phyloP scores from a whole-genome alignment of 805 yeast genomes.

The Saccharomycopsis oosterbeekiorum region DNA sequence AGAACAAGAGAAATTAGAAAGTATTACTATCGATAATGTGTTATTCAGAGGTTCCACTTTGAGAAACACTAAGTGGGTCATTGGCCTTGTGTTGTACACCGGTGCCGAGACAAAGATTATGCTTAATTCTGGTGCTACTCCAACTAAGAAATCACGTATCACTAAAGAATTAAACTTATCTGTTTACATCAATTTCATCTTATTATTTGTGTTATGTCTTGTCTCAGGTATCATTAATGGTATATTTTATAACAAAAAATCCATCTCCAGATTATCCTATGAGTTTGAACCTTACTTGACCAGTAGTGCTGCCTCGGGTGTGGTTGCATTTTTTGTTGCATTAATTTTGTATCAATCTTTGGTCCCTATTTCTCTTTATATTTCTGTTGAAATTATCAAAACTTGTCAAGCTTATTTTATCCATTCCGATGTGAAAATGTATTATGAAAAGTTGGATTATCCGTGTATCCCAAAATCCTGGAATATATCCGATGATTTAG shows the following conservation, averaged over 20 bases:
- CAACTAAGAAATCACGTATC: constrained; percentile 59
- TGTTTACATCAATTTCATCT: constrained; percentile 51
- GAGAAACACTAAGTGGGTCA: constrained; percentile 67
- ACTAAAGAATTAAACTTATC: constrained; percentile 57
- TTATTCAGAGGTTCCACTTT: constrained; percentile 64
- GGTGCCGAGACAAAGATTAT: constrained; percentile 70
- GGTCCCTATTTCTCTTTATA: constrained; percentile 73
- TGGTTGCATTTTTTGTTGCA: constrained; percentile 60
- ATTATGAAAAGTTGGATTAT: constrained; percentile 56
- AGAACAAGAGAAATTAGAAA: constrained; percentile 32
- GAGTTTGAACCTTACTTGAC: constrained; percentile 55
- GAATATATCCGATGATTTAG: constrained; percentile 77
- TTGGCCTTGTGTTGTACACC: constrained; percentile 67
- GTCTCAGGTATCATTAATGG: constrained; percentile 67
- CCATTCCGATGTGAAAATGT: constrained; percentile 59
- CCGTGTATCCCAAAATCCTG: constrained; percentile 77
- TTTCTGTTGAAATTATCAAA: constrained; percentile 70
- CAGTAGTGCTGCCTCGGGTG: constrained; percentile 53
- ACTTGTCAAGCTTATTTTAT: constrained; percentile 70
- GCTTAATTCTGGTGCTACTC: constrained; percentile 71
- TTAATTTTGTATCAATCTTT: constrained; percentile 65
- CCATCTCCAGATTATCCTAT: constrained; percentile 42
- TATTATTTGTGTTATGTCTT: constrained; percentile 57
- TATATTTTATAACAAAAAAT: constrained; percentile 36
- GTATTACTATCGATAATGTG: constrained; percentile 52